Percentiles rank a stretch among this genome's conserved stretches.
Conservation (phyloP, 371 early-diverging fungal species). For the Circinella minor region DNA sequence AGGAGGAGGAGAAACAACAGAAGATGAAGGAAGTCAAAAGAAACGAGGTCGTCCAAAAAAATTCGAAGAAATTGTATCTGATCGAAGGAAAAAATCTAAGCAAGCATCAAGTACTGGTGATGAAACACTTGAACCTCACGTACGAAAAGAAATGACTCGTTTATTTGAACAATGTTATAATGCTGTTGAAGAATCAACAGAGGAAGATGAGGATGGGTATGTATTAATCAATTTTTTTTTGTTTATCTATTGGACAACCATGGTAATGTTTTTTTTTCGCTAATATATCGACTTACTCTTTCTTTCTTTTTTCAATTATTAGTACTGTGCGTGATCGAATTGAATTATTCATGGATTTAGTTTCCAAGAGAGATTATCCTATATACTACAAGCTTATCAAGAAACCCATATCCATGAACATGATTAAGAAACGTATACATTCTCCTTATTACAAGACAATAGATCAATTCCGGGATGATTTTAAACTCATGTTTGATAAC, state of each 20-base stretch:
- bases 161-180: conserved; percentile 55
- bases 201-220: conserved; percentile 49
- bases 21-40: conserved; percentile 5
- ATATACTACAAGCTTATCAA: conserved; percentile 80
- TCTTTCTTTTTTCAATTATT: background rate
- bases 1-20: background rate
- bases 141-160: conserved; percentile 54
- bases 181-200: conserved; percentile 57
- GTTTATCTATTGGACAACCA: no score
- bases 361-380: conserved; percentile 73
- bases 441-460: conserved; percentile 47
- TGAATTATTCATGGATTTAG: conserved; percentile 72
- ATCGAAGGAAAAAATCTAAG: background rate
- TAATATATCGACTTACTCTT: background rate
- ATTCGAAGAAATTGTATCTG: background rate
- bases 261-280: background rate
- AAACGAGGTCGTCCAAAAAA: conserved; percentile 24
- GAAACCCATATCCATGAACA: conserved; percentile 74
- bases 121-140: conserved; percentile 16
- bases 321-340: conserved; percentile 44
- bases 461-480: conserved; percentile 55
- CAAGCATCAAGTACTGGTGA: background rate
- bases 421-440: conserved; percentile 60
- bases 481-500: conserved; percentile 78
- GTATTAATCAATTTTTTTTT: background rate